phyloP scores from a whole-genome alignment of 2,329 filamentous ascomycete genomes.

The Eutypa lata region DNA sequence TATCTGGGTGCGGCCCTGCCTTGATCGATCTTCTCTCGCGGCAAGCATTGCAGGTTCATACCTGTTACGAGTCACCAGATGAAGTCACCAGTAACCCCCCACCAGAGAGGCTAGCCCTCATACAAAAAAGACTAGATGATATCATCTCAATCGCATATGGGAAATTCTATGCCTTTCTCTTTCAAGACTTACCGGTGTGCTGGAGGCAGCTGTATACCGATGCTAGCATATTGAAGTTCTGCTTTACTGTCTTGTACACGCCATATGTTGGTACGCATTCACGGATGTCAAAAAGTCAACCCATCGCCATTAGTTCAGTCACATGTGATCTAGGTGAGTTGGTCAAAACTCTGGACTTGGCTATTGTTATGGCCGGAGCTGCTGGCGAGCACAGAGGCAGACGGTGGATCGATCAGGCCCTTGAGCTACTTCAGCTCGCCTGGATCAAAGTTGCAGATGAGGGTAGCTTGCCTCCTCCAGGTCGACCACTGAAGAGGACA shows the following conservation, averaged over 20 bases:
- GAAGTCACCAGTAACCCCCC: background rate
- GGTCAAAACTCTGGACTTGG: constrained; percentile 69
- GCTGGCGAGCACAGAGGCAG: constrained; percentile 48
- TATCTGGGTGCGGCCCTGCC: constrained; percentile 21
- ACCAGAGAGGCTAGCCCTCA: constrained; percentile 18
- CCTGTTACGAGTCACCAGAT: constrained; percentile 6
- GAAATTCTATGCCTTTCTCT: constrained; percentile 69
- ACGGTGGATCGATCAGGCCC: constrained; percentile 47
- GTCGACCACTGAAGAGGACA: constrained; percentile 15
- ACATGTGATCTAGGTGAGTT: constrained; percentile 46
- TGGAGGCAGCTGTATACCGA: constrained; percentile 74
- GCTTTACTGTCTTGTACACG: constrained; percentile 27
- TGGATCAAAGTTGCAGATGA: constrained; percentile 5
- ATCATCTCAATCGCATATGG: constrained; percentile 57
- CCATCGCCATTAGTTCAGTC: constrained; percentile 1
- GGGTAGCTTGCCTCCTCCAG: background rate
- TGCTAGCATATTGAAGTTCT: constrained; percentile 62
- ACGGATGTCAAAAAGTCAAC: constrained; percentile 9
- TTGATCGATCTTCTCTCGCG: constrained; percentile 24
- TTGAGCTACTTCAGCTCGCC: constrained; percentile 37
- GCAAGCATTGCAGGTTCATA: constrained; percentile 15
- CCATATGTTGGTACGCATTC: constrained; percentile 8
- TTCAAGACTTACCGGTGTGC: constrained; percentile 60
- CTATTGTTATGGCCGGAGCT: constrained; percentile 71
- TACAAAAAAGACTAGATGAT: constrained; percentile 48